Base-by-base conservation (phyloP, 2,329 filamentous ascomycete genomes). In the Fusarium albosuccineum region DNA sequence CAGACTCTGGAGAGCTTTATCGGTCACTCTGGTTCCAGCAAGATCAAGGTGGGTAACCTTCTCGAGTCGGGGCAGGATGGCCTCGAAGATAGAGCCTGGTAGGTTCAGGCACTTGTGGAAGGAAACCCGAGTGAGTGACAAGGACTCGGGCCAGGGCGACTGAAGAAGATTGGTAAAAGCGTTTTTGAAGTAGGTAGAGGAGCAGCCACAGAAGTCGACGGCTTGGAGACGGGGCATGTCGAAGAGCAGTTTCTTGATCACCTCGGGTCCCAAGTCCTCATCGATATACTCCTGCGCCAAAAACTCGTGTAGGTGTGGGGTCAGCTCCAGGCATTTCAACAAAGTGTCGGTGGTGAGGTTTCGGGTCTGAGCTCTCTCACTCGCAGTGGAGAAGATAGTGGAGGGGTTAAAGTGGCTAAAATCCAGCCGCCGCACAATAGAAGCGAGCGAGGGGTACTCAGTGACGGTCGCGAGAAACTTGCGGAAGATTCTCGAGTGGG, bases 331-430 rank as follows among this genome's bases (percentile, higher is more conserved):
- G 75, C 91, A 94, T 76, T 89, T 84, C 53, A 91, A 80, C 48
- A 96, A 83, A 6, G 92, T 95, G 74, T 88, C 86, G 13, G 90
- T 84, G 17, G 92, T 95, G 72, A 96, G 78, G 79, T 94, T 94
- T 74, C 88, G 88, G 59, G 92, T 92, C 77, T 91, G 86, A 22
- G 87, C 85, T 60, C 92, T 90, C 85, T 93, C 91, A 76, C 89
- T 88, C 68, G 89, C 90, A 14, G 91, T 93, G 63, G 87, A 87
- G 74, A 94, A 93, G 66, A 93, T 84, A 57, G 91, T 91, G 56
- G 91, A 89, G 22, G 92, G 92, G 76, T 93, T 94, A 80, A 94
- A 94, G 82, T 94, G 92, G 65, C 91, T 94, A 73, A 96, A 94
- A 80, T 96, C 92, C 45, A 95, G 82, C 51, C 92, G 90, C 60